phyloP scores from a whole-genome alignment of 495 filamentous ascomycete genomes.

The Ramalina peruviana region DNA sequence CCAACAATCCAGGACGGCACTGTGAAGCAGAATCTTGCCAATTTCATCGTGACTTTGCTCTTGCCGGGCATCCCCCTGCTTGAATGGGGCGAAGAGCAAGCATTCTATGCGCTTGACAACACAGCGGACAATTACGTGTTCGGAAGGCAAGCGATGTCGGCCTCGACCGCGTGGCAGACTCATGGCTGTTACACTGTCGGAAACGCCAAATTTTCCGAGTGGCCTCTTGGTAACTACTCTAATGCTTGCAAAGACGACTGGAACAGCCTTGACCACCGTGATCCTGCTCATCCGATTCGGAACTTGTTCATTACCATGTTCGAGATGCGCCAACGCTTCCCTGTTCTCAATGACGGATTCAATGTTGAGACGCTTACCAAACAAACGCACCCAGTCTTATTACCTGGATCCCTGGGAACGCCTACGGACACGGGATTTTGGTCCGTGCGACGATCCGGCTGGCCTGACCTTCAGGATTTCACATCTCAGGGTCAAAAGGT shows the following conservation, averaged over 20 bases:
- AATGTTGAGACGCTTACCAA: slow-evolving; percentile 28
- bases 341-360: slow-evolving; percentile 35
- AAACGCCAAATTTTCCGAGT: slow-evolving; percentile 30
- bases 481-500: slow-evolving; percentile 27
- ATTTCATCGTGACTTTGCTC: slow-evolving; percentile 31
- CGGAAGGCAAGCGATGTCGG: slow-evolving; percentile 34
- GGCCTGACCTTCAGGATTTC: slow-evolving; percentile 27
- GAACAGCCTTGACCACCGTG: slow-evolving; percentile 37
- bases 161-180: slow-evolving; percentile 35
- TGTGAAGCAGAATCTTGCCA: slow-evolving; percentile 29
- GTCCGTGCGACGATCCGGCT: slow-evolving; percentile 28
- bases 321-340: slow-evolving; percentile 32
- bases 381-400: slow-evolving; percentile 27
- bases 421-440: slow-evolving; percentile 35
- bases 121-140: slow-evolving; percentile 37
- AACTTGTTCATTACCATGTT: slow-evolving; percentile 35
- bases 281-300: slow-evolving; percentile 36
- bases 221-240: slow-evolving; percentile 29
- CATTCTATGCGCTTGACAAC: slow-evolving; percentile 35
- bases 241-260: slow-evolving; percentile 33
- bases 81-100: slow-evolving; percentile 40
- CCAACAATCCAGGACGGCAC: slow-evolving; percentile 35
- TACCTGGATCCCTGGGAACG: slow-evolving; percentile 30
- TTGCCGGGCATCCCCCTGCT: slow-evolving; percentile 37
- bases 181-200: slow-evolving; percentile 38